phyloP scores from a whole-genome alignment of 2,329 filamentous ascomycete genomes.

The Talaromyces sp. region DNA sequence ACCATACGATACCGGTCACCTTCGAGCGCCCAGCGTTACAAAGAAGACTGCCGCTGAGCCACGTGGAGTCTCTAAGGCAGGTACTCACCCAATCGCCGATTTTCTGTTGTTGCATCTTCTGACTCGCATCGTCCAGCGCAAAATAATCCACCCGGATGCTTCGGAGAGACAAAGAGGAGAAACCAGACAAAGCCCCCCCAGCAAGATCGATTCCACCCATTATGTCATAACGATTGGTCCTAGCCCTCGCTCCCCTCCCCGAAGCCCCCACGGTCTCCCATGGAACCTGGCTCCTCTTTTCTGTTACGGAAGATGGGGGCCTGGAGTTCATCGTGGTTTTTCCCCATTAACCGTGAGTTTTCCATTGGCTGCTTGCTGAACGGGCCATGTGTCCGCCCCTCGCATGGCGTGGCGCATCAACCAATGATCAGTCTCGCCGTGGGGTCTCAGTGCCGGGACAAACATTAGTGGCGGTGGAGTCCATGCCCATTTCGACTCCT shows the following conservation, averaged over 20 bases:
- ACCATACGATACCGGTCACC: too few species aligned
- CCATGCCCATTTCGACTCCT: conserved; percentile 13
- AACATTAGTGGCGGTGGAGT: conserved; percentile 22
- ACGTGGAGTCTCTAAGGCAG: conserved; percentile 28
- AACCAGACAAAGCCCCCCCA: neutral
- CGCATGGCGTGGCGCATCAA: conserved; percentile 23
- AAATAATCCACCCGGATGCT: conserved; percentile 1
- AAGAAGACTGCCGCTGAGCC: conserved; percentile 14
- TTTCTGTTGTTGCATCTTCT: conserved; percentile 5
- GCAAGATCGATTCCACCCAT: neutral
- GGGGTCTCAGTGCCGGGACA: conserved; percentile 10
- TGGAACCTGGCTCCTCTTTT: conserved; percentile 12
- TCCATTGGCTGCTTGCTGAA: conserved; percentile 21
- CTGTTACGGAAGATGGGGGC: conserved; percentile 1
- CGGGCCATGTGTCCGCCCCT: conserved; percentile 31
- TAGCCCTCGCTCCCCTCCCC: conserved; percentile 4
- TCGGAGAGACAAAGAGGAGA: neutral
- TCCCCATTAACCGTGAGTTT: conserved; percentile 3
- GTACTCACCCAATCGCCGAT: conserved; percentile 26
- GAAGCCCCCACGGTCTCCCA: conserved; percentile 14
- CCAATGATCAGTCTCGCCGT: conserved; percentile 20
- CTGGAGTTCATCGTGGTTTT: conserved; percentile 5
- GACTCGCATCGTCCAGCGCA: neutral
- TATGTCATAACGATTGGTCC: conserved; percentile 8
- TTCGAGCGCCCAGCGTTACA: too few species aligned